Percentiles rank a stretch among this genome's conserved stretches.
Conservation (phyloP, 2,329 filamentous ascomycete species). For the Arachnomyces sp. region DNA sequence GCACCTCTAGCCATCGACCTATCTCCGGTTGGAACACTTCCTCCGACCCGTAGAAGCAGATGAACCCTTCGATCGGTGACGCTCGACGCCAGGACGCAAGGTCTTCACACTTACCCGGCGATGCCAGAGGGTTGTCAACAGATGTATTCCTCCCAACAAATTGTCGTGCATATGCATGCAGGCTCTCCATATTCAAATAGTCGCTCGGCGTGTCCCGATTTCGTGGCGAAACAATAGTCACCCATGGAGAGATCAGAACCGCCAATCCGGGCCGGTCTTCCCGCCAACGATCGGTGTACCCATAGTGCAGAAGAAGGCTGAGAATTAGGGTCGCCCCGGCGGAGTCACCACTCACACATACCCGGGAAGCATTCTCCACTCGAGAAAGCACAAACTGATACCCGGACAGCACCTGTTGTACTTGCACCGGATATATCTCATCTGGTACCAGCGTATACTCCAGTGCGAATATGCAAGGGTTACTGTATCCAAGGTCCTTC, state of each 20-base stretch:
- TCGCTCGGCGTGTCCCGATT: constrained; percentile 66
- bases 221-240: constrained; percentile 60
- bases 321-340: constrained; percentile 69
- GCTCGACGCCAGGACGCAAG: constrained; percentile 59
- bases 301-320: constrained; percentile 61
- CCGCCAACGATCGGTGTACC: constrained; percentile 28
- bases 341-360: constrained; percentile 71
- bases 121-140: constrained; percentile 51
- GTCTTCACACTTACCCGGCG: constrained; percentile 64
- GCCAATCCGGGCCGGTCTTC: constrained; percentile 51
- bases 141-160: constrained; percentile 53
- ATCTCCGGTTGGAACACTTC: constrained; percentile 72
- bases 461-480: constrained; percentile 70
- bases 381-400: constrained; percentile 62
- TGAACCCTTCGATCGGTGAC: constrained; percentile 59
- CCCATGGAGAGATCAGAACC: constrained; percentile 73
- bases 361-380: constrained; percentile 49
- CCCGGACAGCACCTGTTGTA: constrained; percentile 61
- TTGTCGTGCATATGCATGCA: constrained; percentile 63
- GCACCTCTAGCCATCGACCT: constrained; percentile 40
- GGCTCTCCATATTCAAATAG: constrained; percentile 60
- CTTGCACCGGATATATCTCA: constrained; percentile 62
- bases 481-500: constrained; percentile 57
- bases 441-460: constrained; percentile 78
- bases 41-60: constrained; percentile 65